Evolutionary conservation across 2,329 filamentous ascomycete genomes (phyloP).

Genomic region (Hymenoscyphus occultus): DNA sequence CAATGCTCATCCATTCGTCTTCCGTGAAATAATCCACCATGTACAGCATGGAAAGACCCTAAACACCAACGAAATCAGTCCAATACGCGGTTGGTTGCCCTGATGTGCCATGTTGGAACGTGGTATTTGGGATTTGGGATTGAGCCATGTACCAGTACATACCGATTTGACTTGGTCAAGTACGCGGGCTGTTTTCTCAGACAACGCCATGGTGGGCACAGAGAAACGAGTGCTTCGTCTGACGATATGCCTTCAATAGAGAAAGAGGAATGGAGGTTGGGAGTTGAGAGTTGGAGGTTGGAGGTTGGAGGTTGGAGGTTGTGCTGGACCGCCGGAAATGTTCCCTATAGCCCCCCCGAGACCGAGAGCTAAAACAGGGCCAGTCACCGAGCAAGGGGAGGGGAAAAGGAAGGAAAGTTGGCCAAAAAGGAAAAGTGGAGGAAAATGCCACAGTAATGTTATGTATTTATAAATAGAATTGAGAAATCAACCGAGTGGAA

Average conservation of each 20-base stretch:
- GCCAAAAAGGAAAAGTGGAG: not conserved
- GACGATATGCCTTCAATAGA: not conserved
- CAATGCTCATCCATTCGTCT: slow-evolving; percentile 34
- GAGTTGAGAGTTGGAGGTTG: not conserved
- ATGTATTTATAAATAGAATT: not conserved
- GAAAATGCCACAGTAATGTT: not conserved
- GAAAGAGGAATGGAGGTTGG: not conserved
- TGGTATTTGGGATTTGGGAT: not conserved
- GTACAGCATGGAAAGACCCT: slow-evolving; percentile 30
- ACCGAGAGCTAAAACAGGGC: not conserved
- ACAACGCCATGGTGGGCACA: slow-evolving; percentile 17
- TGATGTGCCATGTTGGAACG: not conserved
- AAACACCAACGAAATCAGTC: not conserved
- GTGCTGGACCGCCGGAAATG: not conserved
- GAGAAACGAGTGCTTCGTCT: not conserved
- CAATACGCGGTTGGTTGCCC: slow-evolving; percentile 5
- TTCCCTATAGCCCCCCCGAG: no score
- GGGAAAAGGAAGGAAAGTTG: not conserved
- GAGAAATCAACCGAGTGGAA: not conserved
- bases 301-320: not conserved
- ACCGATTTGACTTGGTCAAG: slow-evolving; percentile 31
- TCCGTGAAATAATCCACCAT: slow-evolving; percentile 33
- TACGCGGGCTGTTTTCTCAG: slow-evolving; percentile 22
- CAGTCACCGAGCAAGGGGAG: not conserved
- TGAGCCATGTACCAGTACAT: slow-evolving; percentile 8